Base-by-base conservation (phyloP, 805 yeast species). In the Yamadazyma akitaensis region DNA sequence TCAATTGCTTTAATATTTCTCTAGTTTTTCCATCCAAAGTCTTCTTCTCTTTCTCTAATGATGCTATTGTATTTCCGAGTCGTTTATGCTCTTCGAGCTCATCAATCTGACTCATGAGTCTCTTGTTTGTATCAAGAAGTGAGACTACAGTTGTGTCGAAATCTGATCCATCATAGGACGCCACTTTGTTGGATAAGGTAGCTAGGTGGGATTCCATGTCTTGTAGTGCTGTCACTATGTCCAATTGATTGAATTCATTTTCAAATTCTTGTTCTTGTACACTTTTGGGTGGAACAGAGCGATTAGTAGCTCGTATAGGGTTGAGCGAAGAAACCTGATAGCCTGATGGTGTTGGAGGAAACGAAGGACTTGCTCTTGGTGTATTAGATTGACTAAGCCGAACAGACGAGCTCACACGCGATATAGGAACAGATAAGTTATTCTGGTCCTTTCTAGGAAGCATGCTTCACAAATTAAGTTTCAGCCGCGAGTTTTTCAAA, bases 261-360 rank as follows among this genome's bases (percentile, higher is more conserved):
- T 59, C 47, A 19, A 63, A 69, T 18, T 61, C 64, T 21, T 51
- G 13, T 43, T 55, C 21, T 58, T 55, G 17, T 44, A 51, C 37
- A 51, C 48, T 49, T 25, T 55, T 59, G 11, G 53, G 50, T 14
- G 48, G 50, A 7, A 47, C 47, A 6, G 51, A 47, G 28, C 49
- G 30, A 2, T 61, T 51, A 1, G 68, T 67, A 9, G 57, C 64
- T 47, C 60, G 56, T 21, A 56, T 57, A 10, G 76, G 76, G 46
- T 71, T 72, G 32, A 71, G 59, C 12, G 75, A 67, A 14, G 73
- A 67, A 8, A 67, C 54, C 28, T 66, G 65, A 47, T 68, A 67
- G 8, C 58, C 64, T 1, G 64, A 57, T 2, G 63, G 48, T 1
- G 71, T 62, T 2, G 62, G 40, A 5, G 70, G 64, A n/a, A 57